phyloP scores from a whole-genome alignment of 495 filamentous ascomycete species.

The Jackrogersella multiformis region DNA sequence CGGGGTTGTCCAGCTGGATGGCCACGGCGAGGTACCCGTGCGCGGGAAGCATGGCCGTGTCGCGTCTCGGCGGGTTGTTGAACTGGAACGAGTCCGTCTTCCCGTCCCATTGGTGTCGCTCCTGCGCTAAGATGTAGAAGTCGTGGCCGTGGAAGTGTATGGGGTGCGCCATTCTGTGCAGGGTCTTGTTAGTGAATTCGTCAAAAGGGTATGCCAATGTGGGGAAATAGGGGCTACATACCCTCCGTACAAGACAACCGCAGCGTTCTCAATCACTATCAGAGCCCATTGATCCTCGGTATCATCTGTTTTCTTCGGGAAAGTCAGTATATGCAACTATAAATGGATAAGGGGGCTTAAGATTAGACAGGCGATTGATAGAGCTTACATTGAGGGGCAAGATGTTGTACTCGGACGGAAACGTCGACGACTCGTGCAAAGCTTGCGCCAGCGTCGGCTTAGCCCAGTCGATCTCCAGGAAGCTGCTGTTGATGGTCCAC shows the following conservation, averaged over 20 bases:
- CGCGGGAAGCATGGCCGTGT: not conserved
- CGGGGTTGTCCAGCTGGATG: not conserved
- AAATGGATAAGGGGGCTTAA: not conserved
- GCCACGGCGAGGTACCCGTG: not conserved
- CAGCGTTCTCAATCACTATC: slow-evolving; percentile 1
- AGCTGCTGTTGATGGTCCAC: slow-evolving; percentile 1
- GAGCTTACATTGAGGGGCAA: not conserved
- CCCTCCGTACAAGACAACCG: slow-evolving; percentile 1
- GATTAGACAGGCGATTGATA: not conserved
- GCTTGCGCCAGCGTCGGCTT: not conserved
- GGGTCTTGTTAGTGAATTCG: not conserved
- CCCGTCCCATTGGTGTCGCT: not conserved
- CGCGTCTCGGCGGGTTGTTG: not conserved
- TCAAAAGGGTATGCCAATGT: not conserved
- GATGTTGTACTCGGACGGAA: not conserved
- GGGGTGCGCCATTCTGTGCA: not conserved
- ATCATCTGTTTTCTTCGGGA: not conserved
- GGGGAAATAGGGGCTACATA: not conserved
- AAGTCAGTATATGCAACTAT: not conserved
- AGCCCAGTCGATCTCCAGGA: not conserved
- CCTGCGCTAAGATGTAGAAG: not conserved
- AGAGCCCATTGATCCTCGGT: not conserved
- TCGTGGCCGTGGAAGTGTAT: slow-evolving; percentile 8
- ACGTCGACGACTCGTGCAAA: not conserved
- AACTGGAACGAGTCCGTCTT: not conserved